A percentile compares a stretch with the other conserved stretches of the same genome.
phyloP scores from a whole-genome alignment of 805 yeast species.

The Ogataea paraovalis region DNA sequence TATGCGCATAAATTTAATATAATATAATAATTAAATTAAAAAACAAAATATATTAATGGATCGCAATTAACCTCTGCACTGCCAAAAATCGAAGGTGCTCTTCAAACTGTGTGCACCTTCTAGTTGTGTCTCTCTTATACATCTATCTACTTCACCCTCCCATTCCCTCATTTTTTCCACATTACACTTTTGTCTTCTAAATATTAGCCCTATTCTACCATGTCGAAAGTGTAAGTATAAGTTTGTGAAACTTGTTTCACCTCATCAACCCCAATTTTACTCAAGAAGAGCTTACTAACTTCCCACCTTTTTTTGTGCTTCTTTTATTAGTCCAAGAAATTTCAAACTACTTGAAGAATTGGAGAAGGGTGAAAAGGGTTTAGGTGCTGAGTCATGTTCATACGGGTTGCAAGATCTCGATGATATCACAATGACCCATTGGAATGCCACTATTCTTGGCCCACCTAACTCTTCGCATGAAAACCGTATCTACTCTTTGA shows the following conservation, averaged over 20 bases:
- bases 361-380: slow-evolving; percentile 97
- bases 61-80: no score
- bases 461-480: slow-evolving; percentile 85
- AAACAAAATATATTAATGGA: no score
- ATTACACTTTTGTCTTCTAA: no score
- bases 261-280: not conserved
- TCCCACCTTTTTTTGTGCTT: not conserved
- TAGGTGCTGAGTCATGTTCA: slow-evolving; percentile 95
- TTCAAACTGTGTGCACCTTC: no score
- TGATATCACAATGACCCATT: slow-evolving; percentile 87
- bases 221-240: no score
- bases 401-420: slow-evolving; percentile 88
- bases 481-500: slow-evolving; percentile 84
- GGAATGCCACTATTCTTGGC: slow-evolving; percentile 98
- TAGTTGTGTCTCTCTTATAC: no score
- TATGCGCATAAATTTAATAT: no score
- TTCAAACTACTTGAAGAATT: slow-evolving; percentile 92
- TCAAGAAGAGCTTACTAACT: slow-evolving; percentile 16
- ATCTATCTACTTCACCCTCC: no score
- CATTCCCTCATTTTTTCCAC: no score
- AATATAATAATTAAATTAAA: no score
- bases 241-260: not conserved
- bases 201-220: no score
- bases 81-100: no score
- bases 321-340: slow-evolving; percentile 68